Evolutionary conservation across 2,329 filamentous ascomycete genomes (phyloP).

Genomic region (Scortechinia acanthostroma): DNA sequence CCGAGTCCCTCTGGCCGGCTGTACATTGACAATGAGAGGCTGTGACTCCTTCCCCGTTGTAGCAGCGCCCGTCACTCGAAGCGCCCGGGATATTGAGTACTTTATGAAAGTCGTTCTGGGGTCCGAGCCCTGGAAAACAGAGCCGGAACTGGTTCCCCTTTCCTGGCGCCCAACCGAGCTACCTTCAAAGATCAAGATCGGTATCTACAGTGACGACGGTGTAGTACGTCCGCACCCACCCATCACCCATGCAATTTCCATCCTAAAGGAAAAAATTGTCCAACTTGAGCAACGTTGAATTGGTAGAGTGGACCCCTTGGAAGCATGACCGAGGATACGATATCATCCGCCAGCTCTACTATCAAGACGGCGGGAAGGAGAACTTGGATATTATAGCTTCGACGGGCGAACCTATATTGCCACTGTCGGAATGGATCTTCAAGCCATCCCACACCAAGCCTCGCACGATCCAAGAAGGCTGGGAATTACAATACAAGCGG

Average conservation of each 20-base stretch:
- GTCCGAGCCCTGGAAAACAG: slow-evolving; percentile 22
- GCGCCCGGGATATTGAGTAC: slow-evolving; percentile 9
- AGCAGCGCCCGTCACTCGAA: slow-evolving; percentile 19
- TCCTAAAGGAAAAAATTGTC: slow-evolving; percentile 13
- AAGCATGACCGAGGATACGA: slow-evolving; percentile 15
- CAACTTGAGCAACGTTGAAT: slow-evolving; percentile 15
- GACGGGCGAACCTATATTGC: not conserved
- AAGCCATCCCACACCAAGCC: not conserved
- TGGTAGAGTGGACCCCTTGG: slow-evolving; percentile 18
- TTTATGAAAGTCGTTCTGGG: slow-evolving; percentile 17
- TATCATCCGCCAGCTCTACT: slow-evolving; percentile 14
- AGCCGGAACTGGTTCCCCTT: slow-evolving; percentile 22
- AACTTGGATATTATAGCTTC: slow-evolving; percentile 2
- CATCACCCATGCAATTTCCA: slow-evolving; percentile 18
- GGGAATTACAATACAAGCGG: slow-evolving; percentile 6
- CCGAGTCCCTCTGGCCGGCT: slow-evolving; percentile 19
- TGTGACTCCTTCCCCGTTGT: slow-evolving; percentile 21
- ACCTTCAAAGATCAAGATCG: slow-evolving; percentile 7
- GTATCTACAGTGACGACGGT: slow-evolving; percentile 14
- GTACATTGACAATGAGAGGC: slow-evolving; percentile 23
- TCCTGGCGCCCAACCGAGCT: slow-evolving; percentile 22
- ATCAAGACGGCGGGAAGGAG: slow-evolving; percentile 18
- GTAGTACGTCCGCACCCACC: slow-evolving; percentile 25
- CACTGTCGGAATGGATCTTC: too few species aligned
- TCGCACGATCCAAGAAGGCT: not conserved